Evolutionary conservation across 352 stramenopile species (phyloP), one percentile per base, ranked within the genome.

Genomic region (Phytophthora pistaciae): DNA sequence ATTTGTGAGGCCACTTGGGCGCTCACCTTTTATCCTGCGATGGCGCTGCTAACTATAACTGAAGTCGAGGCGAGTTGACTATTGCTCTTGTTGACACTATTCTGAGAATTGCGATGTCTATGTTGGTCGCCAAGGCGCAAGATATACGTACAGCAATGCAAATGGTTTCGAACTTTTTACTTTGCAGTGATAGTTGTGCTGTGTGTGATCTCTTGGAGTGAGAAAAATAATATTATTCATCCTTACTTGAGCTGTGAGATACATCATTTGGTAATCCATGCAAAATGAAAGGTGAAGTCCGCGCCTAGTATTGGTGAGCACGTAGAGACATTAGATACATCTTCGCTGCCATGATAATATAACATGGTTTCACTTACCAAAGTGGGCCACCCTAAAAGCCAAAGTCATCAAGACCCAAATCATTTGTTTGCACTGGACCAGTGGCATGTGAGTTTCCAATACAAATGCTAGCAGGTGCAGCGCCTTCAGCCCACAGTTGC

Each of bases 341-440:
- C 20, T 1, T 53, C 3, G 29, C 5, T 27, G 20, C 2, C 7
- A 5, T 27, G n/a, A n/a, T n/a, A 29, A 29, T 16, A 54, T 6
- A 27, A 54, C n/a, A 9, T 10, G 9, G n/a, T 33, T 31, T 10
- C 9, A 31, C 20, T 31, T 54, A 54, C 48, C 48, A 29, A 54
- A 27, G 48, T 54, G 48, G 3, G 13, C 3, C 21, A 54, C 48
- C 20, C 48, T 27, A 8, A 54, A 54, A 3, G 48, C 48, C 27
- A 31, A 29, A 6, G 48, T 54, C 48, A 54, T 54, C 20, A 54
- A 54, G 5, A 54, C 20, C 48, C 48, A 54, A 13, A 54, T 29
- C 16, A 54, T 18, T 33, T 54, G 48, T 9, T 54, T 54, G 48
- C 20, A 54, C 48, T 54, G 48, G 3, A 54, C 21, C 3, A 54